Conservation (phyloP, 371 early-diverging fungal species). For the Mortierella sp. region DNA sequence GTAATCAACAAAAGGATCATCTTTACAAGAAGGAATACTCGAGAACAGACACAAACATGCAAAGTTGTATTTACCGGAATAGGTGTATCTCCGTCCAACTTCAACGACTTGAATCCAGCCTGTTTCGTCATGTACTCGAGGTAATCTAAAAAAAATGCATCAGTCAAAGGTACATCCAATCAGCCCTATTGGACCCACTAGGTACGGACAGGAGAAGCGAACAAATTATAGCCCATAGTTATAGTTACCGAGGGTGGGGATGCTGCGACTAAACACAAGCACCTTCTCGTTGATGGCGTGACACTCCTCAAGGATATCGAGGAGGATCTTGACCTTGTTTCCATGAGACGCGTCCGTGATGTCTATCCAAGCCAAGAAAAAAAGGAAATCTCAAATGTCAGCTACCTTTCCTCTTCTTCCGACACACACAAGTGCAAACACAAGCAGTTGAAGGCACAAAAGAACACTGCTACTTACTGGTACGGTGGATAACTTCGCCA, state of each 20-base stretch:
- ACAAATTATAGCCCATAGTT: not conserved
- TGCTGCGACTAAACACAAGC: slow-evolving; percentile 80
- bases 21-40: not conserved
- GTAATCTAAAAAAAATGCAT: slow-evolving; percentile 67
- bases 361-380: slow-evolving; percentile 9
- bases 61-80: slow-evolving; percentile 20
- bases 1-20: not conserved
- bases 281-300: slow-evolving; percentile 70
- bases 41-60: not conserved
- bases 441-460: not conserved
- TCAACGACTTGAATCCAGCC: slow-evolving; percentile 16
- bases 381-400: not conserved
- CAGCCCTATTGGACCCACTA: not conserved
- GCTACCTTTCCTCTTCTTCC: not conserved
- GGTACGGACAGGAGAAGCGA: not conserved
- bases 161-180: not conserved
- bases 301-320: slow-evolving; percentile 64
- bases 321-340: slow-evolving; percentile 64
- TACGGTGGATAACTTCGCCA: slow-evolving; percentile 3
- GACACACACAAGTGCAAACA: not conserved
- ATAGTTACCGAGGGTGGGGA: slow-evolving; percentile 71
- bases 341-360: slow-evolving; percentile 42
- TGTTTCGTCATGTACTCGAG: slow-evolving; percentile 53
- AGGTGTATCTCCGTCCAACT: slow-evolving; percentile 27
- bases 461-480: too few species aligned